These are phyloP conservation scores for Podospora australis DNA, from an alignment of 495 filamentous ascomycete genomes.

Conservation along the genomic window DNA sequence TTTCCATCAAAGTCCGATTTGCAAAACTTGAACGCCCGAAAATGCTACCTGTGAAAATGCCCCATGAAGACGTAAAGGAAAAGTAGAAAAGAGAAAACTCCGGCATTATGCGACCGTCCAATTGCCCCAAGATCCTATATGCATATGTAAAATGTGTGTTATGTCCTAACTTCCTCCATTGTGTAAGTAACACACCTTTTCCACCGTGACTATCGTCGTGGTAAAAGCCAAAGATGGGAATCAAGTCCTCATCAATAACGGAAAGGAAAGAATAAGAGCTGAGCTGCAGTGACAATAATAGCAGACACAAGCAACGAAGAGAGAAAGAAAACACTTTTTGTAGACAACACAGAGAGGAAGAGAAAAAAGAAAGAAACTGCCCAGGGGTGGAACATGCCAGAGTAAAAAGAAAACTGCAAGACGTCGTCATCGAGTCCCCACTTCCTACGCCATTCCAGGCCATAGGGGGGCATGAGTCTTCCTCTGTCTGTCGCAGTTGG, in stretches of 20 bases:
- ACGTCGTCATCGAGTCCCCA: neutral
- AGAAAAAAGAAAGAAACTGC: neutral
- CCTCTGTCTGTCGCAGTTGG: conserved; percentile 2
- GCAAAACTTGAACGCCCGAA: no score
- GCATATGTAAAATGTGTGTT: no score
- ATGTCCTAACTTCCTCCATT: no score
- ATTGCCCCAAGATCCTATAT: no score
- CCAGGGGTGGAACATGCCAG: neutral
- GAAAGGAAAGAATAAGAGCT: neutral
- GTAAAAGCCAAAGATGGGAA: no score
- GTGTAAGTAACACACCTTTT: no score
- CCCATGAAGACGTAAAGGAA: neutral
- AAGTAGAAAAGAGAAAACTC: neutral
- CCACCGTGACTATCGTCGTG: no score
- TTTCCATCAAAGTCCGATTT: no score
- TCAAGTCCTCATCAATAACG: no score
- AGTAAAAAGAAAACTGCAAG: neutral
- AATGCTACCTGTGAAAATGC: no score
- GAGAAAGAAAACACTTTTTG: conserved; percentile 1
- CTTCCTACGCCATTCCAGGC: neutral
- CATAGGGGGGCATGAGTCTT: neutral
- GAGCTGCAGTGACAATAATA: neutral
- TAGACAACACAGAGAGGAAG: neutral
- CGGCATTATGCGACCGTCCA: no score
- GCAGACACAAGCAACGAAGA: neutral